Percentiles rank a stretch among this genome's conserved stretches.
Evolutionary conservation across 768 basidiomycete species (phyloP).

Genomic region (Pleurotus pulmonarius): DNA sequence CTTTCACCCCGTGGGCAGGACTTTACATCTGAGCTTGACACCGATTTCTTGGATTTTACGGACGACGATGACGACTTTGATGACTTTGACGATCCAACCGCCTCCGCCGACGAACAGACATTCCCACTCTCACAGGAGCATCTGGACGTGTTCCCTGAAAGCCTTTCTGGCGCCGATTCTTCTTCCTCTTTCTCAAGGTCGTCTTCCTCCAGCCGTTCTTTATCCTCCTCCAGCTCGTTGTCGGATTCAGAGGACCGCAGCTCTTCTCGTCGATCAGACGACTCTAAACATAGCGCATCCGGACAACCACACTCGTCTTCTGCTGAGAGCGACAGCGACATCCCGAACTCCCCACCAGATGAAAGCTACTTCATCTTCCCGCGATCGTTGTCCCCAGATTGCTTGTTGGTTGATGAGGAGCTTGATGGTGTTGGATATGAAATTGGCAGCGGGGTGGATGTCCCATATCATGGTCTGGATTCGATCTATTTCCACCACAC

Average conservation of each 20-base stretch:
- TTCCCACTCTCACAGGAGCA: too few relatives aligned
- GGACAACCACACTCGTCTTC: slow-evolving; percentile 15
- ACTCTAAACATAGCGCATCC: slow-evolving; percentile 10
- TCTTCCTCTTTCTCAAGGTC: slow-evolving; percentile 2
- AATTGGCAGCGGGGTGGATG: slow-evolving; percentile 4
- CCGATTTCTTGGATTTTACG: slow-evolving; percentile 17
- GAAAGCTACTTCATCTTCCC: slow-evolving; percentile 18
- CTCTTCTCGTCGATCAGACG: slow-evolving; percentile 2
- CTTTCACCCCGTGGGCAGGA: slow-evolving; percentile 6
- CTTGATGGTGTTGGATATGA: slow-evolving; percentile 13
- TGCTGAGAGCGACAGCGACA: slow-evolving; percentile 23
- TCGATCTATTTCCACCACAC: slow-evolving; percentile 5
- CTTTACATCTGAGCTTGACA: slow-evolving; percentile 15
- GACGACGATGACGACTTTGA: slow-evolving; percentile 11
- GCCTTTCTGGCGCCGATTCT: background rate
- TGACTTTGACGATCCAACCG: background rate
- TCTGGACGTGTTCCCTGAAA: background rate
- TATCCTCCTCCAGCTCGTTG: slow-evolving; percentile 5
- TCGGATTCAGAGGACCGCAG: background rate
- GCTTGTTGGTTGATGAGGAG: slow-evolving; percentile 16
- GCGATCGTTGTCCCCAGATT: slow-evolving; percentile 15
- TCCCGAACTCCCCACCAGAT: slow-evolving; percentile 21
- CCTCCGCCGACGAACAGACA: background rate
- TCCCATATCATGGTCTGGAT: slow-evolving; percentile 2
- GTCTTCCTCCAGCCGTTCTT: slow-evolving; percentile 1